phyloP scores from a whole-genome alignment of 2,329 filamentous ascomycete genomes.

The Epichloe brachyelytri region DNA sequence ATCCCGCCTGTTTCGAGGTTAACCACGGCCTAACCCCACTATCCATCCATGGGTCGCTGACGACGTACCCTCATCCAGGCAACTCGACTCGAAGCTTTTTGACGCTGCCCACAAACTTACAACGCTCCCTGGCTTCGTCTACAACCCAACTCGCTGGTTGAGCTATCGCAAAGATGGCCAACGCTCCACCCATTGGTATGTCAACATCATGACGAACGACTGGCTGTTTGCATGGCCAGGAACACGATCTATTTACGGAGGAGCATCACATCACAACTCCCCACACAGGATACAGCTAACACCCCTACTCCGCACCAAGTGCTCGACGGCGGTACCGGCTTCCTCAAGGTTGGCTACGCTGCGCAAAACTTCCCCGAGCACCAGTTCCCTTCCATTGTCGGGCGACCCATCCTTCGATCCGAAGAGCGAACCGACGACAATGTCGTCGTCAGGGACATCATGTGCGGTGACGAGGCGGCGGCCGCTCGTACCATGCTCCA shows the following conservation, averaged over 20 bases:
- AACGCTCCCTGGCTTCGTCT: not conserved
- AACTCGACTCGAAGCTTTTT: not conserved
- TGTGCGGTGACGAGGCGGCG: conserved; percentile 97
- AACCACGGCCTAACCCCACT: conserved; percentile 17
- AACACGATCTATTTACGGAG: not conserved
- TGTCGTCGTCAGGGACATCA: conserved; percentile 85
- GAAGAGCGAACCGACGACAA: conserved; percentile 62
- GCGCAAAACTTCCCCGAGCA: conserved; percentile 99
- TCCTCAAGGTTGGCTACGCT: conserved; percentile 98
- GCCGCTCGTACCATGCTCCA: conserved; percentile 94
- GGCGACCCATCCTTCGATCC: conserved; percentile 89
- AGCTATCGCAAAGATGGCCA: conserved; percentile 31
- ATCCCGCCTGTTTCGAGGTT: not conserved
- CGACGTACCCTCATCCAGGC: conserved; percentile 4
- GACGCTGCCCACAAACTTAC: conserved; percentile 7
- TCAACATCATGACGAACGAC: conserved; percentile 13
- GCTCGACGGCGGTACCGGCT: conserved; percentile 98
- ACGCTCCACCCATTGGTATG: conserved; percentile 42
- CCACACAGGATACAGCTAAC: conserved; percentile 2
- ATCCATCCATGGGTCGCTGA: conserved; percentile 2
- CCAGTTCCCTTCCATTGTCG: conserved; percentile 96
- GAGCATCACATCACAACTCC: not conserved
- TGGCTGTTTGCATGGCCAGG: not conserved
- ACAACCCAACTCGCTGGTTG: conserved; percentile 1
- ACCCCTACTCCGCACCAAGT: conserved; percentile 45